Percentiles rank a stretch among this genome's conserved stretches.
phyloP scores from a whole-genome alignment of 768 basidiomycete genomes.

The Crepidotus variabilis region DNA sequence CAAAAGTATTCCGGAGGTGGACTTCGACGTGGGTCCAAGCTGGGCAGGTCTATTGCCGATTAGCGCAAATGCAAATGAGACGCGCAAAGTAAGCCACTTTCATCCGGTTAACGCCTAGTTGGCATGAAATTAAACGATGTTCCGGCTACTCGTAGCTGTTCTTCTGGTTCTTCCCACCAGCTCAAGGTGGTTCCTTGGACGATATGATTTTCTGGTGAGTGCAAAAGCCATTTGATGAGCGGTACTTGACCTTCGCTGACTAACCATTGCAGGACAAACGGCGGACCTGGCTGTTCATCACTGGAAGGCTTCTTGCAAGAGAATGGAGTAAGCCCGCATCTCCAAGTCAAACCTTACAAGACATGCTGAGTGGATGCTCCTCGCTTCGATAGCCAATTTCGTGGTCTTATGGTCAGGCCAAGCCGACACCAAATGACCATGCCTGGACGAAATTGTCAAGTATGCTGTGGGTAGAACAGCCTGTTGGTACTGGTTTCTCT shows the following conservation, averaged over 20 bases:
- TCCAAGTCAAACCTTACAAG: not conserved
- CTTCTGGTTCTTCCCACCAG: slow-evolving; percentile 85
- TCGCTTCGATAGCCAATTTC: slow-evolving; percentile 51
- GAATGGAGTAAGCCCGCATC: slow-evolving; percentile 52
- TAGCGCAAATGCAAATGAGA: slow-evolving; percentile 54
- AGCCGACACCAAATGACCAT: slow-evolving; percentile 58
- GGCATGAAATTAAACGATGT: no score
- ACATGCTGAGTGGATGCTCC: not conserved
- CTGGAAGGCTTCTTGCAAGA: slow-evolving; percentile 71
- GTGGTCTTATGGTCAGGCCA: slow-evolving; percentile 62
- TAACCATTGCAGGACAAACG: slow-evolving; percentile 69
- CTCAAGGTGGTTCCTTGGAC: slow-evolving; percentile 65
- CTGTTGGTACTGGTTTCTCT: slow-evolving; percentile 76
- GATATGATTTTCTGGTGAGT: slow-evolving; percentile 72
- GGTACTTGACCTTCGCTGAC: no score
- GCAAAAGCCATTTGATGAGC: not conserved
- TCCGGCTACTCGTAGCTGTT: slow-evolving; percentile 45
- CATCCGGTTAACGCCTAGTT: no score
- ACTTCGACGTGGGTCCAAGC: slow-evolving; percentile 72
- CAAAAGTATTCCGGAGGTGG: slow-evolving; percentile 57
- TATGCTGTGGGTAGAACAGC: slow-evolving; percentile 73
- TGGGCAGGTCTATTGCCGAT: slow-evolving; percentile 77
- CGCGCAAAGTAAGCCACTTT: slow-evolving; percentile 47
- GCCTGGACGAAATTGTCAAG: slow-evolving; percentile 83
- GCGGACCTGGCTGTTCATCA: slow-evolving; percentile 78